Percentiles rank a stretch among this genome's conserved stretches.
These are phyloP conservation scores for Trifolium pratense DNA, from an alignment of 306 rosid genomes.

Conservation along the genomic window DNA sequence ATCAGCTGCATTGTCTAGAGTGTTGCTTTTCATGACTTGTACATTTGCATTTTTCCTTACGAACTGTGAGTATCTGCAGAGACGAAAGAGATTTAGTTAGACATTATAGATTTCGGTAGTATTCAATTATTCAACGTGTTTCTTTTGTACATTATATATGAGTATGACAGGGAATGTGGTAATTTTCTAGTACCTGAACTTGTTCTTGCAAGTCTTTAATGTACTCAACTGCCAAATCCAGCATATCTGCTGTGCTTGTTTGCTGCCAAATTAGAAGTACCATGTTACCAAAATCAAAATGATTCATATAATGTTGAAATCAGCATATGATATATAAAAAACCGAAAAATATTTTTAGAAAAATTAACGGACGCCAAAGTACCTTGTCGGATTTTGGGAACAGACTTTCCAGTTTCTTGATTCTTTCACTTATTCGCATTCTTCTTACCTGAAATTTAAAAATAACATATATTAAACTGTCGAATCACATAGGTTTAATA, in stretches of 20 bases:
- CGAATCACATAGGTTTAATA: background rate
- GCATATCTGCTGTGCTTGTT: slow-evolving; percentile 87
- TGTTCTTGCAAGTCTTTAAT: slow-evolving; percentile 80
- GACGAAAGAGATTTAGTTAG: slow-evolving; percentile 34
- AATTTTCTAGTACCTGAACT: slow-evolving; percentile 63
- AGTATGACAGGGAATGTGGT: background rate
- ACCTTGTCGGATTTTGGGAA: slow-evolving; percentile 93
- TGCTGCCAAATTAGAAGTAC: slow-evolving; percentile 57
- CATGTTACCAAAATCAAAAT: slow-evolving; percentile 4
- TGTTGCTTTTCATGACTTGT: slow-evolving; percentile 54
- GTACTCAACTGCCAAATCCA: slow-evolving; percentile 73
- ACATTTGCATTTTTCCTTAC: slow-evolving; percentile 72
- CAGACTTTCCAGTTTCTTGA: slow-evolving; percentile 75
- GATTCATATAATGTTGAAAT: background rate
- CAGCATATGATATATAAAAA: background rate
- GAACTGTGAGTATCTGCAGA: slow-evolving; percentile 70
- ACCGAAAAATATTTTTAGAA: background rate
- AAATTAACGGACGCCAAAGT: background rate
- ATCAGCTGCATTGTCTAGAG: slow-evolving; percentile 39
- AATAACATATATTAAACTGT: background rate
- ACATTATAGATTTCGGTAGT: slow-evolving; percentile 24
- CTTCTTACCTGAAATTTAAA: slow-evolving; percentile 70
- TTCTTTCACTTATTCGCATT: slow-evolving; percentile 82
- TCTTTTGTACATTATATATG: background rate
- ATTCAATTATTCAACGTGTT: slow-evolving; percentile 6